Evolutionary conservation across 1,139 yeast genomes (phyloP).

Genomic region (Kodamaea ohmeri): DNA sequence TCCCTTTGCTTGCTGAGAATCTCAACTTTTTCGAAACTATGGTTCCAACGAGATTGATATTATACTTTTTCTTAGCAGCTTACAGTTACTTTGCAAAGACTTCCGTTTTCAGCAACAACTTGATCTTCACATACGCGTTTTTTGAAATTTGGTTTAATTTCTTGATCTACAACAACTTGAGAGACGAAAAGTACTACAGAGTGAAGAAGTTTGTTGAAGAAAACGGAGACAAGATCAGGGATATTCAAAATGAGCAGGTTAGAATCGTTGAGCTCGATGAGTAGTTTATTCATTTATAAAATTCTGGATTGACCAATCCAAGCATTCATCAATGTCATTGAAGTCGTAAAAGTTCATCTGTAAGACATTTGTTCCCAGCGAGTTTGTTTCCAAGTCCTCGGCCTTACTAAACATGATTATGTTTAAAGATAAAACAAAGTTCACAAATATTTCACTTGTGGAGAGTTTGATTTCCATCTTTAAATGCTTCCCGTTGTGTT

Average conservation of each 20-base stretch:
- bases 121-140: conserved; percentile 60
- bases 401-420: conserved; percentile 33
- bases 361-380: conserved; percentile 38
- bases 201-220: conserved; percentile 37
- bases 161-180: conserved; percentile 57
- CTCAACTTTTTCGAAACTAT: conserved; percentile 58
- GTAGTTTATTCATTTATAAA: conserved; percentile 23
- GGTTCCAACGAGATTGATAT: conserved; percentile 63
- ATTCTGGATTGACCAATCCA: conserved; percentile 55
- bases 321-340: conserved; percentile 61
- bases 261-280: conserved; percentile 26
- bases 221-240: conserved; percentile 32
- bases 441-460: conserved; percentile 42
- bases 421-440: conserved; percentile 32
- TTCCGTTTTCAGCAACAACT: conserved; percentile 54
- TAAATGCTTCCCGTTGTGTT: conserved; percentile 18
- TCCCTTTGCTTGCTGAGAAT: conserved; percentile 59
- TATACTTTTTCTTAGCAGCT: conserved; percentile 52
- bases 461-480: conserved; percentile 34
- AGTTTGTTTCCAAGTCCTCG: conserved; percentile 29
- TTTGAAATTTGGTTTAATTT: conserved; percentile 72
- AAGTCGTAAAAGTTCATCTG: conserved; percentile 56
- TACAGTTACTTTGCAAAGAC: conserved; percentile 43
- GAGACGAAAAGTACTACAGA: conserved; percentile 57
- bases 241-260: conserved; percentile 29